phyloP scores from a whole-genome alignment of 2,329 filamentous ascomycete species.

The Colletotrichum tropicale region DNA sequence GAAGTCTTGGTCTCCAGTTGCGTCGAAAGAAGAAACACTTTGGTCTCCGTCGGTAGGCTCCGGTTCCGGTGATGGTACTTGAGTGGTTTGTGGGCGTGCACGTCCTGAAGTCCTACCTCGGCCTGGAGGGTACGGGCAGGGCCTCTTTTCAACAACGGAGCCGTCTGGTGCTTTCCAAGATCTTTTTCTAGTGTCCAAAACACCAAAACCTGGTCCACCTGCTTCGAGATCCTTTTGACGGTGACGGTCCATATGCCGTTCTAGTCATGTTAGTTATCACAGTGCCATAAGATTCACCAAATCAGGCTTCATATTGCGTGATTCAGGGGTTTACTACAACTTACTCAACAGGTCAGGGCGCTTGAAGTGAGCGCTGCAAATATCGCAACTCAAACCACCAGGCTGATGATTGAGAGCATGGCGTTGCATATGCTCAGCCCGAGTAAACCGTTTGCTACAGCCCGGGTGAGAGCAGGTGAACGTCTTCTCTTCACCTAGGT shows the following conservation, averaged over 20 bases:
- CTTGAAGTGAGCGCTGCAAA: constrained; percentile 66
- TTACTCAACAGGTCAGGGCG: constrained; percentile 54
- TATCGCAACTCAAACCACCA: constrained; percentile 58
- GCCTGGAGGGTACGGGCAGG: constrained; percentile 19
- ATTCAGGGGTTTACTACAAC: neutral
- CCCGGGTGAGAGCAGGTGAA: constrained; percentile 44
- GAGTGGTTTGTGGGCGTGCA: constrained; percentile 1
- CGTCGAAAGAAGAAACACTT: neutral
- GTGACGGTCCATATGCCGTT: constrained; percentile 60
- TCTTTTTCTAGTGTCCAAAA: constrained; percentile 59
- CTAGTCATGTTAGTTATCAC: constrained; percentile 34
- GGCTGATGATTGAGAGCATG: constrained; percentile 62
- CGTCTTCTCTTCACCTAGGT: constrained; percentile 1
- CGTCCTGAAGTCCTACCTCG: neutral
- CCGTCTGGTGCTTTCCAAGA: constrained; percentile 60
- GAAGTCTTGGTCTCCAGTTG: neutral
- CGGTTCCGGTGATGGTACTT: constrained; percentile 10
- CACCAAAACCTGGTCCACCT: constrained; percentile 52
- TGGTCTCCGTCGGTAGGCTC: constrained; percentile 2
- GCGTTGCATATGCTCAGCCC: constrained; percentile 62
- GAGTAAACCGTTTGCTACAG: constrained; percentile 59
- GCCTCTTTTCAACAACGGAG: constrained; percentile 51
- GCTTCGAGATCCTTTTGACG: constrained; percentile 60
- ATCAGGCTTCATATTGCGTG: neutral
- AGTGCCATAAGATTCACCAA: neutral